Evolutionary conservation across 176 grass and related monocot genomes (phyloP).

Genomic region (Musa itinerans): DNA sequence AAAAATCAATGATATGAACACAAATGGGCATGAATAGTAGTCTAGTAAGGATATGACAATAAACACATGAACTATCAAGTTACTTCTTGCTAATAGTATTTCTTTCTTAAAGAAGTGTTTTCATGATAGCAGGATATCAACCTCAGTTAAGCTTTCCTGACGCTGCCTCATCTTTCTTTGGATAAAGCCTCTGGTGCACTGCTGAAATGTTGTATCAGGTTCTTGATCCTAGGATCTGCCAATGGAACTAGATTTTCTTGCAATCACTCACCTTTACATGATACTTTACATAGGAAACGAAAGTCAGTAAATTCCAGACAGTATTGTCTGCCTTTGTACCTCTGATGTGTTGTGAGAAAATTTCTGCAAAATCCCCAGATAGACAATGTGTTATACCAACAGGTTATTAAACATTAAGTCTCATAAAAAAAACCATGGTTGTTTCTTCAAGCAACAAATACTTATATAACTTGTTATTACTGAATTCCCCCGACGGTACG

Average conservation of each 20-base stretch:
- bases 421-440: no score
- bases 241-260: background rate
- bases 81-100: no score
- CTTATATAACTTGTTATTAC: no score
- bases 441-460: no score
- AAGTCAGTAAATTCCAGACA: conserved; percentile 72
- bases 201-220: conserved; percentile 3
- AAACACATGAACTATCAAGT: background rate
- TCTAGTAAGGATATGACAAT: background rate
- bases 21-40: background rate
- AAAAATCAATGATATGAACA: background rate
- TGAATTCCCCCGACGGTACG: no score
- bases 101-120: background rate
- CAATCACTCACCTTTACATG: conserved; percentile 58
- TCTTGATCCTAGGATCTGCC: background rate
- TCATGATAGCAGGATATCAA: conserved; percentile 2
- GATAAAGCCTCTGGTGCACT: conserved; percentile 68
- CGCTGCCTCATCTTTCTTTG: conserved; percentile 68
- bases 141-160: conserved; percentile 47
- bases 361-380: conserved; percentile 29
- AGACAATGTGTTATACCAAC: background rate
- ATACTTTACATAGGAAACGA: conserved; percentile 65
- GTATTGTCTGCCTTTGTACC: conserved; percentile 46
- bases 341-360: conserved; percentile 43
- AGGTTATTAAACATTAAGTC: background rate